Base-by-base conservation (phyloP, 2,329 filamentous ascomycete species). In the Claviceps capensis region DNA sequence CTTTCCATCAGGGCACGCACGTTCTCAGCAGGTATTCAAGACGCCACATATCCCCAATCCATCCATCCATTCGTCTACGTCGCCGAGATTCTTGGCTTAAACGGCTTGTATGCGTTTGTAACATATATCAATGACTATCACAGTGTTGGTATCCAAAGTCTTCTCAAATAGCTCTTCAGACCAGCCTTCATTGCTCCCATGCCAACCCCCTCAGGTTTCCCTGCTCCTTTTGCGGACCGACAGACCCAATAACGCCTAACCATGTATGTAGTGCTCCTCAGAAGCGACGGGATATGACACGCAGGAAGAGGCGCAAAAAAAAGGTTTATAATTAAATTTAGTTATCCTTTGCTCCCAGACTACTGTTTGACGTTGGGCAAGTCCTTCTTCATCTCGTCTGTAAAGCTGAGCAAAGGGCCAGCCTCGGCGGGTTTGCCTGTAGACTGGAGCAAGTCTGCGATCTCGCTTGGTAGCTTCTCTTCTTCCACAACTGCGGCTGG, bases 341-440 rank as follows among this genome's bases (percentile, higher is more conserved):
- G 4, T n/a, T 17, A 38, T 50, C 26, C n/a, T 4, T 34, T 9
- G 2, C 9, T 22, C 23, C 30, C 44, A n/a, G 26, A 16, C 17
- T 46, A 52, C 43, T 49, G 43, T 42, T 53, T 44, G 11, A 37
- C 57, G 30, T 61, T 53, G 4, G 76, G 76, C 40, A 81, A 58
- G 23, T 67, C 62, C 53, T 72, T 74, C 62, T 74, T 74, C 61
- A 82, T 44, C 53, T 82, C 78, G 11, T 72, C 60, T 16, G 74
- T 67, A 53, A 83, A 81, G 61, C 82, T 76, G 37, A 82, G 69
- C 47, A 81, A 63, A 1, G 77, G 73, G 0, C 76, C 42, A 4
- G 13, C 76, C 0, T 72, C 64, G 5, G 69, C 66, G 17, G 67
- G 69, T 52, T 69, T 70, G 13, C 75, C 74, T 5, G 77, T 79